Evolutionary conservation across 768 basidiomycete species (phyloP).

Genomic region (Tephrocybe sp.): DNA sequence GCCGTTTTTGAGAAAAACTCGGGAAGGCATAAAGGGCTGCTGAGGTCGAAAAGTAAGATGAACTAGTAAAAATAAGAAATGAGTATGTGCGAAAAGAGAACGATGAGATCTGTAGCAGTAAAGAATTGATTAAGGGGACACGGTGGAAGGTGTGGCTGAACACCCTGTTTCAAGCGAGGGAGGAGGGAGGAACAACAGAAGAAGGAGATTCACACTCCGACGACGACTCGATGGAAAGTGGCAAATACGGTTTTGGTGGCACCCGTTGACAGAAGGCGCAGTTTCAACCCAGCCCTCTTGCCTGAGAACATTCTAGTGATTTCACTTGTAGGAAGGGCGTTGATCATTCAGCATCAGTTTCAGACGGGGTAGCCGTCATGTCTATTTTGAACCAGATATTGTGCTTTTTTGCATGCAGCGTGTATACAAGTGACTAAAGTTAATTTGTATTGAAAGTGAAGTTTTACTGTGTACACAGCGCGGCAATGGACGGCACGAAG

Average conservation of each 20-base stretch:
- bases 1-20: slow-evolving; percentile 74
- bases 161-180: slow-evolving; percentile 31
- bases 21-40: slow-evolving; percentile 37
- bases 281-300: slow-evolving; percentile 9
- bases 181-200: slow-evolving; percentile 38
- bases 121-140: slow-evolving; percentile 19
- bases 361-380: not conserved
- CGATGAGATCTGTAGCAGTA: slow-evolving; percentile 20
- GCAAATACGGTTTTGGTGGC: slow-evolving; percentile 11
- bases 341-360: slow-evolving; percentile 10
- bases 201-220: slow-evolving; percentile 44
- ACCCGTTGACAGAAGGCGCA: slow-evolving; percentile 17
- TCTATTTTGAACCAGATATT: too few relatives aligned
- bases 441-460: too few relatives aligned
- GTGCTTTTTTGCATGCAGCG: too few relatives aligned
- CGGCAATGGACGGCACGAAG: not conserved
- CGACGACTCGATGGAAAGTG: slow-evolving; percentile 15
- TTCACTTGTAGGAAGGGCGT: not conserved
- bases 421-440: too few relatives aligned
- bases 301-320: slow-evolving; percentile 11
- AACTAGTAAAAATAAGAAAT: slow-evolving; percentile 31
- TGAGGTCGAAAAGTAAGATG: slow-evolving; percentile 30
- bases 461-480: too few relatives aligned
- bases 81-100: slow-evolving; percentile 18
- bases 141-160: slow-evolving; percentile 17